Evolutionary conservation across 192 early-diverging fungal species (phyloP).

Genomic region (Spizellomyces sp.): DNA sequence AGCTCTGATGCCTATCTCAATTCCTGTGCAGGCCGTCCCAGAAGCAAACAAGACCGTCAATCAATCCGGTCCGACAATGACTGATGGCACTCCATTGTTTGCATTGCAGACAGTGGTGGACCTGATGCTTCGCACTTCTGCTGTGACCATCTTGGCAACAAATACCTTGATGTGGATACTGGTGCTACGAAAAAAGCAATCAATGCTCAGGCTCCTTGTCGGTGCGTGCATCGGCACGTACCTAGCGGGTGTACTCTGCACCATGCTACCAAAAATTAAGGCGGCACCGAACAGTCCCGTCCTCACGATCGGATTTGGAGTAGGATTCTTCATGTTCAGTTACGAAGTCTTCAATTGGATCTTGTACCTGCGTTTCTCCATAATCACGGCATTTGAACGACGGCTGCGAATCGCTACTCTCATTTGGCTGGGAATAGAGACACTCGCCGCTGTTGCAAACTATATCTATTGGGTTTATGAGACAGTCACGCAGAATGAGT

Average conservation of each 20-base stretch:
- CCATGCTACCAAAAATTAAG: constrained; percentile 16
- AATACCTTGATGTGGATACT: constrained; percentile 3
- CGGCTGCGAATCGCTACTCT: background rate
- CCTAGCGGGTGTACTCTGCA: constrained; percentile 3
- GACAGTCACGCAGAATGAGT: background rate
- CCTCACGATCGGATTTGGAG: constrained; percentile 17
- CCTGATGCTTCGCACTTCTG: constrained; percentile 15
- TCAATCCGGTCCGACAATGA: too few relatives aligned
- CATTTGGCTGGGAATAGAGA: constrained; percentile 12
- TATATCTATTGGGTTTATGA: constrained; percentile 18
- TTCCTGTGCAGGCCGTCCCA: too few relatives aligned
- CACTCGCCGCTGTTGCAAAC: constrained; percentile 3
- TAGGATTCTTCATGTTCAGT: constrained; percentile 16
- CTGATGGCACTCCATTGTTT: constrained; percentile 9
- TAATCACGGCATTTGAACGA: constrained; percentile 6
- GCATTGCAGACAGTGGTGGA: constrained; percentile 4
- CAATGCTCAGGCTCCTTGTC: constrained; percentile 10
- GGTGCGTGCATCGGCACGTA: constrained; percentile 1
- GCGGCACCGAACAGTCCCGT: background rate
- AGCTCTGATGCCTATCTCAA: too few relatives aligned
- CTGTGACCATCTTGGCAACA: background rate
- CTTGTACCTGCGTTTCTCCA: constrained; percentile 25
- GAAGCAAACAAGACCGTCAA: too few relatives aligned
- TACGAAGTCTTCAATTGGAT: constrained; percentile 23
- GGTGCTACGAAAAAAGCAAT: constrained; percentile 16